Conservation (phyloP, 2,329 filamentous ascomycete species). For the Xylariaceae sp. region DNA sequence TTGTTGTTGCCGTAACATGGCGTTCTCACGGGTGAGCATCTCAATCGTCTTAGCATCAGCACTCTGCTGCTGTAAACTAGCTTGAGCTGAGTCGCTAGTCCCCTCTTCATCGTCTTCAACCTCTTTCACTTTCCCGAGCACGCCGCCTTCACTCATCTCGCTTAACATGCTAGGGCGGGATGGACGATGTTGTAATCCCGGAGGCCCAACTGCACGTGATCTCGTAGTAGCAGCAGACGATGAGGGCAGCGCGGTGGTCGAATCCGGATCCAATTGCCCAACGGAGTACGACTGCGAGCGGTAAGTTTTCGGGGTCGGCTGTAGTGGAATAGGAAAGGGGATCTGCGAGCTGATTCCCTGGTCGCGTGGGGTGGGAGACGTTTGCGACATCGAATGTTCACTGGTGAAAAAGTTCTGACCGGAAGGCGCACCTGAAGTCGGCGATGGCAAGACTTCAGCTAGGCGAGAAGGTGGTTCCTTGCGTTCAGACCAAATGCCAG, state of each 20-base stretch:
- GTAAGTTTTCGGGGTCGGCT: slow-evolving; percentile 87
- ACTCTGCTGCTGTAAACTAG: slow-evolving; percentile 47
- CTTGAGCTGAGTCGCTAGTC: slow-evolving; percentile 50
- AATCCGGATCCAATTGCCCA: slow-evolving; percentile 75
- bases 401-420: slow-evolving; percentile 45
- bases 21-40: slow-evolving; percentile 57
- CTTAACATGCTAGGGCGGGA: slow-evolving; percentile 73
- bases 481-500: slow-evolving; percentile 73
- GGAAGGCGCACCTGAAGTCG: slow-evolving; percentile 55
- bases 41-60: slow-evolving; percentile 59
- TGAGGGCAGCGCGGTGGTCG: slow-evolving; percentile 38
- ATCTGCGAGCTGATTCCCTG: slow-evolving; percentile 59
- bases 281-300: slow-evolving; percentile 96
- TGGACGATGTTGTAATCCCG: slow-evolving; percentile 72
- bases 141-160: slow-evolving; percentile 59
- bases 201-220: slow-evolving; percentile 50
- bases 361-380: slow-evolving; percentile 48
- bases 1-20: slow-evolving; percentile 52
- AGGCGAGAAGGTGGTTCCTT: slow-evolving; percentile 72
- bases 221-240: slow-evolving; percentile 48
- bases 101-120: slow-evolving; percentile 61
- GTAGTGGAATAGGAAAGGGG: slow-evolving; percentile 80
- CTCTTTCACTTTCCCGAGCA: slow-evolving; percentile 65
- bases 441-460: slow-evolving; percentile 69
- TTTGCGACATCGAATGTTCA: slow-evolving; percentile 43